Base-by-base conservation (phyloP, 78 protist species). In the Isochrysis galbana region DNA sequence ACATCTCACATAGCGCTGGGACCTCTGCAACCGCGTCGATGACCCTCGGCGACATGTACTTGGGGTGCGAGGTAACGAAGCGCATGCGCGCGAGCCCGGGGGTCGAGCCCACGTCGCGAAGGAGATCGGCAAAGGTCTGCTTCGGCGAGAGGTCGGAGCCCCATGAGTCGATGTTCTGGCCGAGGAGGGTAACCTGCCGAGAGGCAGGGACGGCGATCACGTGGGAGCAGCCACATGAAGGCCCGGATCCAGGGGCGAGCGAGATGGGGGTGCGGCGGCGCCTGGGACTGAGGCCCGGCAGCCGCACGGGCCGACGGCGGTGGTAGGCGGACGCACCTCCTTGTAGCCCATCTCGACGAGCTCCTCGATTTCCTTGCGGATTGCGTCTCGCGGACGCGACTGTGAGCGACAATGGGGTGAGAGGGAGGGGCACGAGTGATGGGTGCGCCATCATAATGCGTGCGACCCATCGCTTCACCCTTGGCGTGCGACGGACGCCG, bases 161-260 rank as follows among this genome's bases (percentile, higher is more conserved):
- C 46, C 69, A 91, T 25, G 94, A 67, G 84, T 91, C 94, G 72
- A 91, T 61, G 84, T 91, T 91, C 67, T 91, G 94, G 22, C 94
- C 94, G 41, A 91, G 91, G 0, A 91, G 84, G 70, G 94, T 91
- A 19, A 91, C 74, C 67, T 54, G 67, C 67, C n/a, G n/a, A n/a
- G n/a, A n/a, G n/a, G n/a, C n/a, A n/a, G n/a, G n/a, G n/a, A n/a
- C n/a, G n/a, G n/a, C n/a, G n/a, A n/a, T n/a, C n/a, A n/a, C n/a
- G n/a, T n/a, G n/a, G n/a, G n/a, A n/a, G n/a, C n/a, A n/a, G n/a
- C n/a, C n/a, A n/a, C n/a, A n/a, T n/a, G n/a, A n/a, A n/a, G n/a
- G n/a, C n/a, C n/a, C n/a, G n/a, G n/a, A n/a, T n/a, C n/a, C n/a
- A n/a, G n/a, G n/a, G n/a, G n/a, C n/a, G n/a, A n/a, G n/a, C n/a